These are phyloP conservation scores for Verticillium nubilum DNA, from an alignment of 2,329 filamentous ascomycete species.

Conservation along the genomic window DNA sequence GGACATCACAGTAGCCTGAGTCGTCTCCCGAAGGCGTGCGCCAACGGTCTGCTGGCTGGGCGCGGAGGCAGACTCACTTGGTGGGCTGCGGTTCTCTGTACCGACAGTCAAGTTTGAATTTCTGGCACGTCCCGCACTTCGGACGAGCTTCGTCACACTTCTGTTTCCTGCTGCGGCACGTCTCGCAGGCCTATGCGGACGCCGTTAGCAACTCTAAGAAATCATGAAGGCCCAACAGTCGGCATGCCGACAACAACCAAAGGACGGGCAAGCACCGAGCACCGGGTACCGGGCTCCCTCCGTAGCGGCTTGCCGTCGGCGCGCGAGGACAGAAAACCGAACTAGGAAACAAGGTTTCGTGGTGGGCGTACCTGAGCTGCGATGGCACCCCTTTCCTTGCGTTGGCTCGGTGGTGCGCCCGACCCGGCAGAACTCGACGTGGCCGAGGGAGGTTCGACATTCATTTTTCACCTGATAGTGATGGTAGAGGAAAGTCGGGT, in stretches of 20 bases:
- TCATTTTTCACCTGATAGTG: slow-evolving; percentile 13
- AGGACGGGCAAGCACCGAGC: background rate
- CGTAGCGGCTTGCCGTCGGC: background rate
- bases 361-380: slow-evolving; percentile 27
- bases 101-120: slow-evolving; percentile 51
- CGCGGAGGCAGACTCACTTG: slow-evolving; percentile 41
- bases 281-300: background rate
- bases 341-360: background rate
- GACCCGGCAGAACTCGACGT: slow-evolving; percentile 27
- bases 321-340: background rate
- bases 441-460: slow-evolving; percentile 6
- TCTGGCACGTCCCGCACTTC: slow-evolving; percentile 54
- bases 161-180: slow-evolving; percentile 55
- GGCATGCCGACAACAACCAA: background rate
- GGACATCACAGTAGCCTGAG: background rate
- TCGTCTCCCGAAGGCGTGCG: background rate
- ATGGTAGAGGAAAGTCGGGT: background rate
- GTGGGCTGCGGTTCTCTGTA: slow-evolving; percentile 58
- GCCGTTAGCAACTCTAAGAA: background rate
- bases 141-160: slow-evolving; percentile 59
- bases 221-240: background rate
- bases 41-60: background rate
- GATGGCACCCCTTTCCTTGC: slow-evolving; percentile 33
- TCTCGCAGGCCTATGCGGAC: slow-evolving; percentile 47
- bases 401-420: slow-evolving; percentile 21